Evolutionary conservation across 2,329 filamentous ascomycete species (phyloP).

Genomic region (Phialophora chinensis): DNA sequence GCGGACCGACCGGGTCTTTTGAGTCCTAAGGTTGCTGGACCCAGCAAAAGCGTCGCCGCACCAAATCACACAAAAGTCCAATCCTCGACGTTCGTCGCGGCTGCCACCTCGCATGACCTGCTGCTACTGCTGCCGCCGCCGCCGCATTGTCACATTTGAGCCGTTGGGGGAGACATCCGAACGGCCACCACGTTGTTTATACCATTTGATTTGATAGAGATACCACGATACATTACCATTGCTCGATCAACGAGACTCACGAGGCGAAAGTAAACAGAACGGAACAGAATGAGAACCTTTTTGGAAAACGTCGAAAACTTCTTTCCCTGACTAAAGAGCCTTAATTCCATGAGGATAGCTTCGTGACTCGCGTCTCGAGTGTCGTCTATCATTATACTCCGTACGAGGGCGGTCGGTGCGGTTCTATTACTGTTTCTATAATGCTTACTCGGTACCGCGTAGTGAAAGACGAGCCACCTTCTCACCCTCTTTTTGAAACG

Average conservation of each 20-base stretch:
- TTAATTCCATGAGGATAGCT: not conserved
- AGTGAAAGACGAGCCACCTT: too few relatives aligned
- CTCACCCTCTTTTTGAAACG: too few relatives aligned
- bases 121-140: not conserved
- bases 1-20: not conserved
- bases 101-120: not conserved
- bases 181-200: constrained; percentile 8
- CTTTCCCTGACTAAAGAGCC: not conserved
- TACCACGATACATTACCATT: constrained; percentile 19
- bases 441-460: too few relatives aligned
- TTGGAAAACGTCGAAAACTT: constrained; percentile 24
- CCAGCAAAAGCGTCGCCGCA: not conserved
- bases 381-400: not conserved
- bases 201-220: constrained; percentile 18
- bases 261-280: constrained; percentile 17
- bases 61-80: not conserved
- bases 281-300: constrained; percentile 25
- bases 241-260: constrained; percentile 16
- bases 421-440: too few relatives aligned
- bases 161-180: not conserved
- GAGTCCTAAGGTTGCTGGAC: not conserved
- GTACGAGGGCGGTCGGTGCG: too few relatives aligned
- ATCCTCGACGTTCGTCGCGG: not conserved
- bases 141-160: not conserved
- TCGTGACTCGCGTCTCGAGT: not conserved